Evolutionary conservation across 768 basidiomycete species (phyloP).

Genomic region (Terana coerulea): DNA sequence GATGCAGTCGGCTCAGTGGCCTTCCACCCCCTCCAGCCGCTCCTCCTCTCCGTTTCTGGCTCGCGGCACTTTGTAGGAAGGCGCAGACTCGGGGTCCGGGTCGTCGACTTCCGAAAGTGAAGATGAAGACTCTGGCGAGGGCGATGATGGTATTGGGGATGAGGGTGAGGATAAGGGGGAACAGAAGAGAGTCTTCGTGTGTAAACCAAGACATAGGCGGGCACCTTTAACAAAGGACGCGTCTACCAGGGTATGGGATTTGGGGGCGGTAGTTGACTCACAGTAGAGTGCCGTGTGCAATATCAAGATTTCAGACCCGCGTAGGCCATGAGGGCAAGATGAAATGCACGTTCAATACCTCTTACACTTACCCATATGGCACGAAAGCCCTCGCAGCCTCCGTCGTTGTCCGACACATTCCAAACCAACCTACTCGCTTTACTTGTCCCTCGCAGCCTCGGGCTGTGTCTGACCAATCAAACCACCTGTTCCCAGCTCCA

Average conservation of each 20-base stretch:
- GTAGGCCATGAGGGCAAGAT: too few species aligned
- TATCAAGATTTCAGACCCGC: too few species aligned
- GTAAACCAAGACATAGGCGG: background rate
- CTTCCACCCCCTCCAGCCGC: slow-evolving; percentile 64
- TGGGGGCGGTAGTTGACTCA: too few species aligned
- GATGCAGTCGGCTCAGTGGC: slow-evolving; percentile 72
- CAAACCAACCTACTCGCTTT: too few species aligned
- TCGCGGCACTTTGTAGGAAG: slow-evolving; percentile 61
- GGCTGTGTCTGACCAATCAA: too few species aligned
- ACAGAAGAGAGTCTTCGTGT: background rate
- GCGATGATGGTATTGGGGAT: slow-evolving; percentile 9
- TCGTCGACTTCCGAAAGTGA: slow-evolving; percentile 26
- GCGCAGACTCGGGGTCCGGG: slow-evolving; percentile 10
- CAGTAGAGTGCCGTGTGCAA: too few species aligned
- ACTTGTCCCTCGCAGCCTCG: too few species aligned
- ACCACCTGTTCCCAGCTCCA: too few species aligned
- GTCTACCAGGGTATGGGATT: slow-evolving; percentile 11
- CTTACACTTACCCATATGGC: too few species aligned
- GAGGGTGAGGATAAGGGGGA: background rate
- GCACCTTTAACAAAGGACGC: slow-evolving; percentile 9
- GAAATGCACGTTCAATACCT: too few species aligned
- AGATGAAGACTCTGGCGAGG: background rate
- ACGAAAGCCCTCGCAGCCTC: too few species aligned
- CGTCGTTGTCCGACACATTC: too few species aligned
- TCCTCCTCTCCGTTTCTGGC: slow-evolving; percentile 66